phyloP scores from a whole-genome alignment of 495 filamentous ascomycete genomes.

The Penicillium subrubescens region DNA sequence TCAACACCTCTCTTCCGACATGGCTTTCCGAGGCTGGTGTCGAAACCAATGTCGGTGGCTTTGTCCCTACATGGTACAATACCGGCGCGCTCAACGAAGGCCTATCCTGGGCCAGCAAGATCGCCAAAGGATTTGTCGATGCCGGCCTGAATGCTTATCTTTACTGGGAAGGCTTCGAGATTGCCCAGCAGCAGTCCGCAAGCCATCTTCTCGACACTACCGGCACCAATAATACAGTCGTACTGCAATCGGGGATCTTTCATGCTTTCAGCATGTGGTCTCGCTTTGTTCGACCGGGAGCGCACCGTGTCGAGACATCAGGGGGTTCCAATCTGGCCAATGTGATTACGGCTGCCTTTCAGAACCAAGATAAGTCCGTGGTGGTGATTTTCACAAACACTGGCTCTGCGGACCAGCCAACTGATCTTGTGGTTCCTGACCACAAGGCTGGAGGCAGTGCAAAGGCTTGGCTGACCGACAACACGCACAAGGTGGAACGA shows the following conservation, averaged over 20 bases:
- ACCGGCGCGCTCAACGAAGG: not conserved
- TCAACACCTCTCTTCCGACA: not conserved
- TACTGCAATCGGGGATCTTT: slow-evolving; percentile 1
- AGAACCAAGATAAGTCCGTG: slow-evolving; percentile 1
- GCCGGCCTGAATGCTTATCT: slow-evolving; percentile 3
- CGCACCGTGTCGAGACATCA: not conserved
- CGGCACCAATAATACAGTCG: not conserved
- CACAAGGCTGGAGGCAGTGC: slow-evolving; percentile 3
- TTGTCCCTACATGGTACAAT: slow-evolving; percentile 2
- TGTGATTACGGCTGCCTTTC: not conserved
- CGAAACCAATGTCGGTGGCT: not conserved
- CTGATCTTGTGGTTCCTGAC: not conserved
- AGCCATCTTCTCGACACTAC: slow-evolving; percentile 1
- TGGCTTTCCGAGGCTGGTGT: slow-evolving; percentile 4
- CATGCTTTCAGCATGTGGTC: slow-evolving; percentile 3
- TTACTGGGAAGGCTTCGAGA: slow-evolving; percentile 4
- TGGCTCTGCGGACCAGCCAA: not conserved
- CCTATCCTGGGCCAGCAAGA: not conserved
- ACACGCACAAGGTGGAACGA: not conserved
- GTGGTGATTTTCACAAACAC: slow-evolving; percentile 2
- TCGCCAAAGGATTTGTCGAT: slow-evolving; percentile 4
- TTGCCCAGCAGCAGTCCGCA: slow-evolving; percentile 1
- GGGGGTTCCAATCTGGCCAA: not conserved
- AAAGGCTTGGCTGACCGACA: slow-evolving; percentile 4
- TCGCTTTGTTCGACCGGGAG: not conserved